Conservation (phyloP, 1,284 basidiomycete genomes). For the Ceratobasidium sp. region DNA sequence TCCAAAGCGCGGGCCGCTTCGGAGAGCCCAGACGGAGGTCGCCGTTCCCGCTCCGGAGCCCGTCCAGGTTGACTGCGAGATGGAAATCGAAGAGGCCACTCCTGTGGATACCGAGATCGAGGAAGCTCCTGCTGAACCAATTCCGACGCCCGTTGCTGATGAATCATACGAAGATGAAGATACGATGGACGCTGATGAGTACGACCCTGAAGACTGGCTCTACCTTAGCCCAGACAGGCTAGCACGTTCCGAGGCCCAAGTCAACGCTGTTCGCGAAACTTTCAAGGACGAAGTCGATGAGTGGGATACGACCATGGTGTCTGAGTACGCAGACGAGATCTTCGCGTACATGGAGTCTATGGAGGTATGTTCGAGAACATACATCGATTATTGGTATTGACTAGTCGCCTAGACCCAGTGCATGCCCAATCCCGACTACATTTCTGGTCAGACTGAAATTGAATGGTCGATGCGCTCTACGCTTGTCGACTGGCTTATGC, state of each 20-base stretch:
- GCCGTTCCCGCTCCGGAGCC: conserved; percentile 22
- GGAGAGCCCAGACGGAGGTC: conserved; percentile 31
- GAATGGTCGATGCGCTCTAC: conserved; percentile 81
- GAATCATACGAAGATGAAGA: conserved; percentile 40
- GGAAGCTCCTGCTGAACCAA: conserved; percentile 14
- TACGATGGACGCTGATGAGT: conserved; percentile 45
- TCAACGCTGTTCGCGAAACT: conserved; percentile 75
- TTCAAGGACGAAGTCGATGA: conserved; percentile 87
- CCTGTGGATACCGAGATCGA: conserved; percentile 36
- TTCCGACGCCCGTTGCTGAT: conserved; percentile 27
- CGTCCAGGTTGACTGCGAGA: conserved; percentile 33
- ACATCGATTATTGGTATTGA: conserved; percentile 26
- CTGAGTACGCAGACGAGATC: conserved; percentile 97
- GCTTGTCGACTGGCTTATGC: conserved; percentile 63
- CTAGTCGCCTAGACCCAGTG: conserved; percentile 71
- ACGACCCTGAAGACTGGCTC: conserved; percentile 50
- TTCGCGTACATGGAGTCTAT: conserved; percentile 95
- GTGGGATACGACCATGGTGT: conserved; percentile 96
- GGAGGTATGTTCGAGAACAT: conserved; percentile 71
- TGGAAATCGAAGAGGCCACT: conserved; percentile 37
- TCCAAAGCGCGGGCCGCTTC: conserved; percentile 45
- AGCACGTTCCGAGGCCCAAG: conserved; percentile 65
- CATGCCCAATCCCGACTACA: conserved; percentile 96
- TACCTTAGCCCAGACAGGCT: conserved; percentile 47
- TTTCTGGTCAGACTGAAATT: conserved; percentile 94